Evolutionary conservation across 2,329 filamentous ascomycete genomes (phyloP).

Genomic region (Orbilia brochopaga): DNA sequence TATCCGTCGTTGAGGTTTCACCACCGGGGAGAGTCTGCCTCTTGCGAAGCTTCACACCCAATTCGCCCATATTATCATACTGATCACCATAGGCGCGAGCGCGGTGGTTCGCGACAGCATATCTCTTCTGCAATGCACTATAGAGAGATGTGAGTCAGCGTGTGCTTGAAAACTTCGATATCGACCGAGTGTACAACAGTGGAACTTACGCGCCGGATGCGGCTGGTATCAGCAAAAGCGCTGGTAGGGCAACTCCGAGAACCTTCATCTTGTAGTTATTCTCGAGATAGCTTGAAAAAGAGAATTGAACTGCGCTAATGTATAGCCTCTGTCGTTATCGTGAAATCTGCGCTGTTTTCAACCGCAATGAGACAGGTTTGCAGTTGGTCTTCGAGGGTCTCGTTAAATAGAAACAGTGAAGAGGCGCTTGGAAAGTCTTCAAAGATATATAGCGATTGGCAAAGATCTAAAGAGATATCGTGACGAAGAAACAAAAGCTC

Average conservation of each 20-base stretch:
- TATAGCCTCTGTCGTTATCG: too few relatives aligned
- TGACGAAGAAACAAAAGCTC: conserved; percentile 30
- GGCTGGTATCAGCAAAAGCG: conserved; percentile 37
- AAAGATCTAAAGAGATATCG: conserved; percentile 21
- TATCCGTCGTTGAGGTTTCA: conserved; percentile 2
- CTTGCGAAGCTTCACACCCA: neutral
- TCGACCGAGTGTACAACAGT: too few relatives aligned
- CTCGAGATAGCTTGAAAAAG: too few relatives aligned
- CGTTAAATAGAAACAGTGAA: too few relatives aligned
- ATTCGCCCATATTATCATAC: neutral
- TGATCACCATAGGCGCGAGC: neutral
- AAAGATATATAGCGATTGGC: neutral
- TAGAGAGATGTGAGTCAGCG: too few relatives aligned
- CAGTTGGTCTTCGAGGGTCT: too few relatives aligned
- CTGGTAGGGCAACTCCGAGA: conserved; percentile 25
- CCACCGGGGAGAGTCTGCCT: neutral
- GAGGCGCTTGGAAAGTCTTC: neutral
- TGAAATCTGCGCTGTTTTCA: neutral
- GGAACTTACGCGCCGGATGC: conserved; percentile 31
- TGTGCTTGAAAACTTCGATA: neutral
- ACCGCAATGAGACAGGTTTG: neutral
- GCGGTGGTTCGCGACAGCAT: neutral
- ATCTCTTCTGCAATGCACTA: neutral
- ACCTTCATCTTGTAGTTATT: conserved; percentile 23
- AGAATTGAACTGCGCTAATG: neutral